Evolutionary conservation across 1,284 basidiomycete genomes (phyloP).

Genomic region (Naganishia albida): DNA sequence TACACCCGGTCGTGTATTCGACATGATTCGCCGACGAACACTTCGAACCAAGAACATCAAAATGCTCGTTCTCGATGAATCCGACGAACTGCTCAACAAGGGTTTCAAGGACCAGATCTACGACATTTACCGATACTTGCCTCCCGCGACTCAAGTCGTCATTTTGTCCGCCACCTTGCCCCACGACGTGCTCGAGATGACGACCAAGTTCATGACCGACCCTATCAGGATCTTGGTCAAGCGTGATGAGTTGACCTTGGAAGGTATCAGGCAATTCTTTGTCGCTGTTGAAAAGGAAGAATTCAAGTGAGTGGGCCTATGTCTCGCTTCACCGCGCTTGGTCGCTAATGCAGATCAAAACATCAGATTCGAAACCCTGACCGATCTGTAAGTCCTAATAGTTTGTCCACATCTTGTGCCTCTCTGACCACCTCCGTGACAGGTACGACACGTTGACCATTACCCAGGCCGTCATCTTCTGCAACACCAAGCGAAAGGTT

Average conservation of each 20-base stretch:
- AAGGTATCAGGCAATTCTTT: conserved; percentile 99
- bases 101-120: conserved; percentile 99
- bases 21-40: conserved; percentile 96
- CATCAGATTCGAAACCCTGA: conserved; percentile 17
- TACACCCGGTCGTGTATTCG: conserved; percentile 97
- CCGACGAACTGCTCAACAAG: conserved; percentile 95
- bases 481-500: conserved; percentile 98
- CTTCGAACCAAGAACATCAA: conserved; percentile 98
- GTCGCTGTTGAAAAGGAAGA: conserved; percentile 93
- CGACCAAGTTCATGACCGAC: conserved; percentile 99
- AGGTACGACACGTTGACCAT: conserved; percentile 69
- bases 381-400: conserved; percentile 14
- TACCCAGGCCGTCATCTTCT: conserved; percentile 99
- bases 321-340: neutral
- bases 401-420: neutral
- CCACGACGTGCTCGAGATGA: conserved; percentile 98
- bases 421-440: neutral
- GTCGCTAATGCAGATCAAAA: neutral
- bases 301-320: conserved; percentile 16
- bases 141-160: conserved; percentile 96
- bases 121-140: conserved; percentile 97
- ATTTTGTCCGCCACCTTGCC: conserved; percentile 93
- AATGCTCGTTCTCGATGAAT: conserved; percentile 98
- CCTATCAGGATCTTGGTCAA: conserved; percentile 80
- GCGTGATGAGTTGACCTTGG: conserved; percentile 98